Evolutionary conservation across 106 monocot species (phyloP), one percentile per base, ranked within the genome.

Genomic region (Ottelia alismoides): DNA sequence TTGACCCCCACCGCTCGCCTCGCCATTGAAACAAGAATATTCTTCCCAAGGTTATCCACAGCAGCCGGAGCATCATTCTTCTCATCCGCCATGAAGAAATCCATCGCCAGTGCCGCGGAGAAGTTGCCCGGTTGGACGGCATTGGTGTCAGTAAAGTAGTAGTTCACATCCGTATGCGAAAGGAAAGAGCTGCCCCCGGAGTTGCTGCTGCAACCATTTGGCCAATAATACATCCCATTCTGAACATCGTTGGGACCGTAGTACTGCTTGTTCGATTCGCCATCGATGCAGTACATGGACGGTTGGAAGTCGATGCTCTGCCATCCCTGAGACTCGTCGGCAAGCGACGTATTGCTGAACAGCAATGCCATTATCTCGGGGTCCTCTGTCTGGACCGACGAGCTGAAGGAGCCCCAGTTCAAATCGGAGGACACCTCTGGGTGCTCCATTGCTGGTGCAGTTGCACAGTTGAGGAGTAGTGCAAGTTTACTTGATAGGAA

Each of bases 331-430:
- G 28, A n/a, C 26, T 60, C 59, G 25, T 60, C 46, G 0, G 59
- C 11, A 3, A 23, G 47, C 17, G 59, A 16, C 4, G 27, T 11
- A 21, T 23, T 46, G 5, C 20, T 47, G 27, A 27, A 60, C 27
- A 60, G 25, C 2, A 60, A 28, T 18, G 59, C 59, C 59, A 60
- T 60, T 60, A 60, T 47, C 22, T 60, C 59, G 11, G 59, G 59
- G 44, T 60, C 59, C 14, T 57, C 57, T 4, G 43, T 23, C 22
- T 11, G 12, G 3, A 16, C 21, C 17, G 57, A 18, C 22, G 57
- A 16, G 16, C 35, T 40, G 32, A 35, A 57, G 31, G 57, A 40
- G 16, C 23, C 43, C 57, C 57, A 57, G 30, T 57, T 57, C 19
- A 24, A 57, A 23, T 57, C 57, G 14, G 57, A 40, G 17, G 35